A percentile compares a stretch with the other conserved stretches of the same genome.
Conservation (phyloP, 345 rosid species). For the Camelina sativa region DNA sequence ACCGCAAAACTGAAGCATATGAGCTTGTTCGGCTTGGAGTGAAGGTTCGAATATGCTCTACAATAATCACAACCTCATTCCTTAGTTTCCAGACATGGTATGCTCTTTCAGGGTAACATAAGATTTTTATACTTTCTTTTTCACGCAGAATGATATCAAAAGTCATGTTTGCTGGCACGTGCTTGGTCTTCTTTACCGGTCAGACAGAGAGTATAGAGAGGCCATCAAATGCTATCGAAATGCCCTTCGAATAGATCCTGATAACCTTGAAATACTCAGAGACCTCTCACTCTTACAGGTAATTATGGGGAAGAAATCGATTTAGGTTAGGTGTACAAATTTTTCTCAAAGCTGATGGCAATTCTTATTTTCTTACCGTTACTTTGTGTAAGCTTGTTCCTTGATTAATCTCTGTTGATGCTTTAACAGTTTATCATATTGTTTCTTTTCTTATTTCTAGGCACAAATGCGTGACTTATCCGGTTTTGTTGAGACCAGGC, state of each 20-base stretch:
- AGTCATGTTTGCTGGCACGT: conserved; percentile 99
- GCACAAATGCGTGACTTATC: conserved; percentile 99
- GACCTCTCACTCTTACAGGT: conserved; percentile 98
- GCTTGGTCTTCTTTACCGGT: conserved; percentile 94
- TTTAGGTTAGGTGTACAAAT: conserved; percentile 5
- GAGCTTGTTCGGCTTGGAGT: conserved; percentile 95
- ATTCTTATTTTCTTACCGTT: conserved; percentile 5
- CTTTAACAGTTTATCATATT: conserved; percentile 8
- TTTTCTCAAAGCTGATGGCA: neutral
- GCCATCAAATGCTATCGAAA: conserved; percentile 98
- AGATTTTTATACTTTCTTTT: conserved; percentile 34
- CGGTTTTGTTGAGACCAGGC: conserved; percentile 98
- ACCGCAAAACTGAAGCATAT: conserved; percentile 96
- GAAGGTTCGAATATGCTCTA: conserved; percentile 61
- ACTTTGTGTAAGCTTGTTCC: conserved; percentile 20
- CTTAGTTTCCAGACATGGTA: conserved; percentile 15
- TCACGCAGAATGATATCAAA: conserved; percentile 91
- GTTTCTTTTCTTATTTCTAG: conserved; percentile 49
- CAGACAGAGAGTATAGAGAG: conserved; percentile 98
- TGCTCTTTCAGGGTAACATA: conserved; percentile 18
- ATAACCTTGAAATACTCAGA: conserved; percentile 93
- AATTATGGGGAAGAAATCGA: conserved; percentile 12
- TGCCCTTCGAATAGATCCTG: conserved; percentile 95
- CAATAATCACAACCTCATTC: conserved; percentile 3
- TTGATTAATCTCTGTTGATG: conserved; percentile 14